phyloP scores from a whole-genome alignment of 306 rosid species.

The Dicorynia guianensis region DNA sequence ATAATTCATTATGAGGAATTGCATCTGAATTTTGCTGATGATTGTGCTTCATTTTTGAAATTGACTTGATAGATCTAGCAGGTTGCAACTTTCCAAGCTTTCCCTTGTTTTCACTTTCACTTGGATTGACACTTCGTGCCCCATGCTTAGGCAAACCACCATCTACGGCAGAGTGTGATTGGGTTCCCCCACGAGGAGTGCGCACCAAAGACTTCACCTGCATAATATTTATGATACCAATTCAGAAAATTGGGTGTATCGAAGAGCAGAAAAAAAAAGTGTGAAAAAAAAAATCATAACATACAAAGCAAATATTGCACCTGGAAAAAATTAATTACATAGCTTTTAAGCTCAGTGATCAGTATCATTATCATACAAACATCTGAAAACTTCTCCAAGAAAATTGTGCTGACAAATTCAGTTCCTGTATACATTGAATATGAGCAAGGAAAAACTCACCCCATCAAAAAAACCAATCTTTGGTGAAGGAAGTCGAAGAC shows the following conservation, averaged over 20 bases:
- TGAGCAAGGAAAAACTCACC: slow-evolving; percentile 58
- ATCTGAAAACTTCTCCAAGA: slow-evolving; percentile 5
- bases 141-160: slow-evolving; percentile 63
- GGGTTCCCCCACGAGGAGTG: slow-evolving; percentile 66
- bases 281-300: neutral
- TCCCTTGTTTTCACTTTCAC: slow-evolving; percentile 57
- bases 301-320: slow-evolving; percentile 19
- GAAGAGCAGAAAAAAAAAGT: slow-evolving; percentile 11
- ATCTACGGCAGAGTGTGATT: slow-evolving; percentile 52
- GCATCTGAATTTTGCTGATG: slow-evolving; percentile 45
- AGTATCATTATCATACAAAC: slow-evolving; percentile 9
- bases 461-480: slow-evolving; percentile 97
- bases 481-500: slow-evolving; percentile 88
- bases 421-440: slow-evolving; percentile 33
- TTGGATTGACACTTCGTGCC: slow-evolving; percentile 48
- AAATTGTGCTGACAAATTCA: slow-evolving; percentile 25
- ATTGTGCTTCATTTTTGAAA: slow-evolving; percentile 39
- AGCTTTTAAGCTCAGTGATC: slow-evolving; percentile 34
- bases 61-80: slow-evolving; percentile 46
- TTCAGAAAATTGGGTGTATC: slow-evolving; percentile 28
- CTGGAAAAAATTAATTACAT: slow-evolving; percentile 7
- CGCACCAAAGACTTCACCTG: slow-evolving; percentile 69
- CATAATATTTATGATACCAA: slow-evolving; percentile 33
- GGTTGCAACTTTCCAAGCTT: slow-evolving; percentile 63
- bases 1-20: slow-evolving; percentile 47